A percentile compares a stretch with the other conserved stretches of the same genome.
Conservation (phyloP, 2,329 filamentous ascomycete species). For the Graphium sp. region DNA sequence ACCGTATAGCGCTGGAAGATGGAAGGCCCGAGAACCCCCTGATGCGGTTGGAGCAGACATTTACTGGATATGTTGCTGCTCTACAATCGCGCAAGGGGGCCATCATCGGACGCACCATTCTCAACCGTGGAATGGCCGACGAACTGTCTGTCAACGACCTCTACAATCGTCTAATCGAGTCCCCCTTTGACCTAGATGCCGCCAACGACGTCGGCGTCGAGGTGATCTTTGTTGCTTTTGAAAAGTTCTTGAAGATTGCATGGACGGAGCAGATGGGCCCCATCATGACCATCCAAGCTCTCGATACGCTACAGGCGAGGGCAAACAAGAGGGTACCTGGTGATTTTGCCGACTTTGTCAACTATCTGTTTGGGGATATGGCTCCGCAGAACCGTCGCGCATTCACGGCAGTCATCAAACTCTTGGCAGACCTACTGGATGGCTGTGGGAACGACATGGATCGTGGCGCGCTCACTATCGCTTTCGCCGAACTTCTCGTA, state of each 20-base stretch:
- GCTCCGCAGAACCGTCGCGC: constrained; percentile 57
- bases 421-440: constrained; percentile 75
- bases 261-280: constrained; percentile 83
- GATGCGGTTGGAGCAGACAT: constrained; percentile 64
- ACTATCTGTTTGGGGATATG: constrained; percentile 47
- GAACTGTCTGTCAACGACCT: constrained; percentile 74
- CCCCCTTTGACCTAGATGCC: constrained; percentile 60
- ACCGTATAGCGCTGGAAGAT: constrained; percentile 25
- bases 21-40: constrained; percentile 49
- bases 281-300: constrained; percentile 54
- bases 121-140: constrained; percentile 52
- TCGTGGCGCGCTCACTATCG: constrained; percentile 69
- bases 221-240: constrained; percentile 78
- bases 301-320: constrained; percentile 59
- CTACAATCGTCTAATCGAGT: constrained; percentile 77
- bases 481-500: constrained; percentile 77
- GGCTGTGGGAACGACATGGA: constrained; percentile 86
- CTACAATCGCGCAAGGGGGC: constrained; percentile 76
- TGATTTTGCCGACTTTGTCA: constrained; percentile 57
- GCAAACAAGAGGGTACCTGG: constrained; percentile 49
- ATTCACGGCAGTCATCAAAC: constrained; percentile 67
- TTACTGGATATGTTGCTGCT: constrained; percentile 67
- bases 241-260: constrained; percentile 77
- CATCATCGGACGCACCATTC: constrained; percentile 61
- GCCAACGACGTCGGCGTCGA: constrained; percentile 65